phyloP scores from a whole-genome alignment of 495 filamentous ascomycete species.

The Penicillium coffeae region DNA sequence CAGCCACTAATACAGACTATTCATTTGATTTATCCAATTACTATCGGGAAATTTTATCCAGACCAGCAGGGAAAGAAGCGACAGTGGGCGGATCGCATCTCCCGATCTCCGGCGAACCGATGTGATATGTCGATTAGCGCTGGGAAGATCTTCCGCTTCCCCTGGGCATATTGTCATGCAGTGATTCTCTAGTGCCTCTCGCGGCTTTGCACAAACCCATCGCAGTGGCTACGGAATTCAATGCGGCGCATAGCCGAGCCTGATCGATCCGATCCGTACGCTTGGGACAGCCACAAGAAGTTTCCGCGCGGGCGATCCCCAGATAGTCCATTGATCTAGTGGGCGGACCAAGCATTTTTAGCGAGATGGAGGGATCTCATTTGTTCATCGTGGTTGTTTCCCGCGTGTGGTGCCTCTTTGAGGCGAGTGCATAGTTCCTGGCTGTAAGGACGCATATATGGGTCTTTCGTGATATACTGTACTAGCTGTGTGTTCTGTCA shows the following conservation, averaged over 20 bases:
- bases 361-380: not conserved
- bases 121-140: conserved; percentile 21
- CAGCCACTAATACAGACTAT: conserved; percentile 18
- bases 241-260: not conserved
- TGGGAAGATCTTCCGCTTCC: conserved; percentile 9
- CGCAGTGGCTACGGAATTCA: not conserved
- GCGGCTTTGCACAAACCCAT: not conserved
- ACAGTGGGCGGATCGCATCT: conserved; percentile 9
- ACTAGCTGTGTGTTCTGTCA: not conserved
- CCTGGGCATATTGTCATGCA: not conserved
- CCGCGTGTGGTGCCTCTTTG: not conserved
- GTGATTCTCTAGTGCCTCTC: not conserved
- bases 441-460: not conserved
- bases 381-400: not conserved
- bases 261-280: not conserved
- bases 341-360: not conserved
- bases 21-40: conserved; percentile 20
- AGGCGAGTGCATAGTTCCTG: not conserved
- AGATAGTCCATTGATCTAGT: not conserved
- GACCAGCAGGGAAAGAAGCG: not conserved
- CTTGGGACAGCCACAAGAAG: not conserved
- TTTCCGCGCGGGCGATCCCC: not conserved
- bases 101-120: conserved; percentile 16
- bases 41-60: not conserved
- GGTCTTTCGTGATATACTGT: not conserved